Conservation (phyloP, 371 early-diverging fungal species). For the Mortierella sp. region DNA sequence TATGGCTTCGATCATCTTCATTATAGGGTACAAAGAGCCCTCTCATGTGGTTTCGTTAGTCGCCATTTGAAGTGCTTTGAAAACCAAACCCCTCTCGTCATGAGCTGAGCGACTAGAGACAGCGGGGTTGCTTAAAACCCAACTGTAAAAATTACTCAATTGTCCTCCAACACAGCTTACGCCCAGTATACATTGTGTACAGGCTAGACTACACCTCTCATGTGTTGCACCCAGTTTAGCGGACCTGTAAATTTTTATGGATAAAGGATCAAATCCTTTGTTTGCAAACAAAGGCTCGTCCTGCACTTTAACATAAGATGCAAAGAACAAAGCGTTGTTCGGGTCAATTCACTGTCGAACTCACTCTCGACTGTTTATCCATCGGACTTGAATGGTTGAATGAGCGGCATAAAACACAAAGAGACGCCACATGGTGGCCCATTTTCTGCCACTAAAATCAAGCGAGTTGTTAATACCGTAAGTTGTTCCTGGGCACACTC, state of each 20-base stretch:
- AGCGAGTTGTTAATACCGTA: background rate
- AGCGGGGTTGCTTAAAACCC: constrained; percentile 4
- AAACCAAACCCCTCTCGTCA: background rate
- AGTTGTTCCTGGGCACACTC: constrained; percentile 1
- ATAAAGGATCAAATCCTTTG: background rate
- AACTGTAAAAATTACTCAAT: no score
- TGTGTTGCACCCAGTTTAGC: background rate
- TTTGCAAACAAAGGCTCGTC: background rate
- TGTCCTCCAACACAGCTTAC: no score
- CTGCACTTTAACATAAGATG: background rate
- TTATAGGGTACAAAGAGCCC: background rate
- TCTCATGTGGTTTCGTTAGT: background rate
- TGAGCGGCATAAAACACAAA: background rate
- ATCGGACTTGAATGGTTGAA: background rate
- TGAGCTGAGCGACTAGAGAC: background rate
- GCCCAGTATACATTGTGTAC: background rate
- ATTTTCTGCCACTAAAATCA: background rate
- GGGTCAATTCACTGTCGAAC: background rate
- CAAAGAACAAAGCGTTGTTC: background rate
- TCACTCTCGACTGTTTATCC: background rate
- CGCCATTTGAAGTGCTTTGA: background rate
- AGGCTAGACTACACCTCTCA: no score
- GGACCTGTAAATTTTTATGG: background rate
- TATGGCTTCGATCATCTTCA: background rate
- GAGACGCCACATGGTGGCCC: background rate